A percentile compares a stretch with the other conserved stretches of the same genome.
phyloP scores from a whole-genome alignment of 2,329 filamentous ascomycete species.

The Colletotrichum eremochloae region DNA sequence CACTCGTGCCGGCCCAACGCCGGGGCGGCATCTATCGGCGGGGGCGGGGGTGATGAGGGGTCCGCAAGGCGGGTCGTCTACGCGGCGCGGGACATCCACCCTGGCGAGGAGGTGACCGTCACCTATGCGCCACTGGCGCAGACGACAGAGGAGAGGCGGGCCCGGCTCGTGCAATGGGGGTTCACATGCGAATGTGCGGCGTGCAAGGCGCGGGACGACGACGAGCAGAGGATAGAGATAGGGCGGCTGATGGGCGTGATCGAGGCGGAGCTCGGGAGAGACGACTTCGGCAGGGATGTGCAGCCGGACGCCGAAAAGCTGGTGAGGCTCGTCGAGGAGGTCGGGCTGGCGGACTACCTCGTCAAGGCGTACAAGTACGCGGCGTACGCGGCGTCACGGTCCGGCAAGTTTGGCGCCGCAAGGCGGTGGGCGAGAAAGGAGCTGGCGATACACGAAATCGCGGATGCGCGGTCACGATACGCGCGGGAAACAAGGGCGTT shows the following conservation, averaged over 20 bases:
- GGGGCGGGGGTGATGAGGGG: background rate
- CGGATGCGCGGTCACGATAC: conserved; percentile 35
- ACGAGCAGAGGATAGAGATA: conserved; percentile 50
- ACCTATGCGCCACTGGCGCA: conserved; percentile 53
- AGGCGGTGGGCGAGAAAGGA: conserved; percentile 45
- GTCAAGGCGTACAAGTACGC: conserved; percentile 45
- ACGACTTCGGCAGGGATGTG: conserved; percentile 35
- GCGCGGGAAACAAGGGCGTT: conserved; percentile 29
- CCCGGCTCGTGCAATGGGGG: conserved; percentile 49
- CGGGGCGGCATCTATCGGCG: conserved; percentile 47
- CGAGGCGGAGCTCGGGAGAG: conserved; percentile 47
- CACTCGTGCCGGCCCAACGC: conserved; percentile 56
- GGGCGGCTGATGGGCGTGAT: conserved; percentile 50
- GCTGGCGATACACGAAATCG: conserved; percentile 42
- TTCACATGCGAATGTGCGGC: conserved; percentile 50
- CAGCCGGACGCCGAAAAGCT: conserved; percentile 42
- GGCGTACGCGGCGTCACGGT: conserved; percentile 43
- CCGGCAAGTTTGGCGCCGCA: conserved; percentile 39
- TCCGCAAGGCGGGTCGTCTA: conserved; percentile 52
- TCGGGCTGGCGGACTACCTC: conserved; percentile 46
- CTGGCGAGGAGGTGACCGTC: conserved; percentile 52
- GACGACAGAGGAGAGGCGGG: conserved; percentile 47
- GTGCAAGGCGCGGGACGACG: conserved; percentile 49
- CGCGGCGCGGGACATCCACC: conserved; percentile 48
- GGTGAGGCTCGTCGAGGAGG: conserved; percentile 44